These are phyloP conservation scores for Pneumocystis oryctolagi DNA, from an alignment of 1,139 yeast species.

Conservation along the genomic window DNA sequence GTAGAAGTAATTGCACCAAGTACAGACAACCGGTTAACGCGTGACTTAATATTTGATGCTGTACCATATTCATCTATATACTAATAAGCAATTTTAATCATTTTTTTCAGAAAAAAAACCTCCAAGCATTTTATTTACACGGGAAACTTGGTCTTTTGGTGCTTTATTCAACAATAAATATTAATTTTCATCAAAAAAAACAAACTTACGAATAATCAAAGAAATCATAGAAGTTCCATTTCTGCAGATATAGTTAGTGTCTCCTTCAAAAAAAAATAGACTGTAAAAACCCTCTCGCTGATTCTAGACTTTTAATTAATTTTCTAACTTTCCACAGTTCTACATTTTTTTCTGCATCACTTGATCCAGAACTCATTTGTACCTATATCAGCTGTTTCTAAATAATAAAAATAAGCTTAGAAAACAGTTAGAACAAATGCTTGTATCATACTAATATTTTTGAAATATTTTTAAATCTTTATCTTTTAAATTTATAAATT, in stretches of 20 bases:
- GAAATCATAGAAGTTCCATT: slow-evolving; percentile 99
- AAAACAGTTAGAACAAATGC: no score
- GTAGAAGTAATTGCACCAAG: slow-evolving; percentile 94
- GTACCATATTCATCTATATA: slow-evolving; percentile 89
- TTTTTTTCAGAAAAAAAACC: neutral
- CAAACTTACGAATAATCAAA: slow-evolving; percentile 41
- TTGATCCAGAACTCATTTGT: slow-evolving; percentile 23
- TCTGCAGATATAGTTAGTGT: slow-evolving; percentile 50
- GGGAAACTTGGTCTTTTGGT: slow-evolving; percentile 84
- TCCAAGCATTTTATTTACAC: slow-evolving; percentile 70
- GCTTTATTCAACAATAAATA: slow-evolving; percentile 23
- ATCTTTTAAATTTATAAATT: no score
- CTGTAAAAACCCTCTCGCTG: slow-evolving; percentile 7
- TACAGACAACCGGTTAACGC: slow-evolving; percentile 90
- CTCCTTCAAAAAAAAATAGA: neutral
- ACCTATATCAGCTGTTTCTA: neutral
- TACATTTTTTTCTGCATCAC: slow-evolving; percentile 84
- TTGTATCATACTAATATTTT: no score
- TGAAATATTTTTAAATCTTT: no score
- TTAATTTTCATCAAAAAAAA: no score
- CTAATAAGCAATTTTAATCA: neutral
- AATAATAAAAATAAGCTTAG: neutral
- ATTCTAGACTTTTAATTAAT: slow-evolving; percentile 16
- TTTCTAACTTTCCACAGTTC: slow-evolving; percentile 99
- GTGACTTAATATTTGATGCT: slow-evolving; percentile 91